Base-by-base conservation (phyloP, 345 rosid genomes). In the Raphanus sativus region DNA sequence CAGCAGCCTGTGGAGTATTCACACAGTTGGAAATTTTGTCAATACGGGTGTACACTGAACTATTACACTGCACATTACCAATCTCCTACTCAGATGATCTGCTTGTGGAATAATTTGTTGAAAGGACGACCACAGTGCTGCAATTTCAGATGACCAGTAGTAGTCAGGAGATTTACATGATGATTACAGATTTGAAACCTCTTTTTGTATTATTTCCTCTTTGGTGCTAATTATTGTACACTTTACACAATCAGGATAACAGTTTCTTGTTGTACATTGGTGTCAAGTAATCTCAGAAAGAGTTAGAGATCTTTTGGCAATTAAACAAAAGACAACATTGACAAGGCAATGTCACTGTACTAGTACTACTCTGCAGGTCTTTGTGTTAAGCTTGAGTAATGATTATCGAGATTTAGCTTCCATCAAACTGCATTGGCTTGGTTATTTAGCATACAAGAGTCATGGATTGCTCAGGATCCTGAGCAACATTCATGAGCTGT, bases 21-120 rank as follows among this genome's bases (percentile, higher is more conserved):
- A 2, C 99, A 95, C 81, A 92, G 77, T 79, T 87, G 91, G 98
- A 95, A 95, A 77, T 95, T 95, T 79, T 92, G 99, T 73, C 99
- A 95, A 70, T 92, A 89, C 15, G 98, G 97, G 59, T 95, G 98
- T 84, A 86, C 94, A 86, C 81, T 88, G 75, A 88, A 88, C 82
- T 95, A 92, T 28, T 92, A 81, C 81, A 89, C 99, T 0, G 97
- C 98, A 10, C 99, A 91, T 88, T 95, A 95, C 82, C 99, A 95
- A 77, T 92, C 99, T 34, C 98, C 94, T 0, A 84, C 92, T 75
- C 99, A 95, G 84, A 95, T 95, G 99, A 75, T 89, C 10, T 92
- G 96, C 67, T 81, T 92, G 38, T 95, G 98, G 98, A 89, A 92
- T 83, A 87, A 95, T 83, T 86, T 95, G 82, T 79, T 80, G 15